phyloP scores from a whole-genome alignment of 1,284 basidiomycete genomes.

The Schizopora paradoxa region DNA sequence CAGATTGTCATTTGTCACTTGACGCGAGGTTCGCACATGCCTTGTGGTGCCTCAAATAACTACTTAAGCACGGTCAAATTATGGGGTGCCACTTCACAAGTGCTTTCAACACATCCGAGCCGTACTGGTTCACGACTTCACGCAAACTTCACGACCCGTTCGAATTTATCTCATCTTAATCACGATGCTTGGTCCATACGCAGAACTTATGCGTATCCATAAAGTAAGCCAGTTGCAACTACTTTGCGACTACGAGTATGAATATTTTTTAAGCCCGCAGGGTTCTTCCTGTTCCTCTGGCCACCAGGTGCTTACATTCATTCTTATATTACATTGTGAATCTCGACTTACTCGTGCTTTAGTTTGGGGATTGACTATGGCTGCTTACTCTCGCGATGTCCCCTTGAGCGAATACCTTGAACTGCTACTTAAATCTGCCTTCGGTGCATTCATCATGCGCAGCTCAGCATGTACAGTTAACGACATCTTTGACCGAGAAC shows the following conservation, averaged over 20 bases:
- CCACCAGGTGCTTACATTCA: slow-evolving; percentile 1
- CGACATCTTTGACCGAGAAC: slow-evolving; percentile 21
- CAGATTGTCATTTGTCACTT: no score
- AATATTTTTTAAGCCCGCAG: slow-evolving; percentile 3
- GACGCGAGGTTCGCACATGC: no score
- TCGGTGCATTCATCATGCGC: slow-evolving; percentile 10
- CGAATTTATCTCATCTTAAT: no score
- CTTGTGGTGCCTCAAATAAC: no score
- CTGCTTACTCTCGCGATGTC: slow-evolving; percentile 2
- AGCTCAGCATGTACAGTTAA: slow-evolving; percentile 19
- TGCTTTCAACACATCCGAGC: no score
- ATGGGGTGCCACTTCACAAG: no score
- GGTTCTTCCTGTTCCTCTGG: slow-evolving; percentile 12
- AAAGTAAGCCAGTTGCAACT: slow-evolving; percentile 2
- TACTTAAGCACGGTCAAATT: no score
- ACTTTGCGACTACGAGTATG: neutral
- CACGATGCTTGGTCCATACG: slow-evolving; percentile 5
- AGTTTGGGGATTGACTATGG: slow-evolving; percentile 13
- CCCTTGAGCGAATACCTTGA: slow-evolving; percentile 1
- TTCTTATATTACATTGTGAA: neutral
- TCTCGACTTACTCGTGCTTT: neutral
- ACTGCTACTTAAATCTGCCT: slow-evolving; percentile 5
- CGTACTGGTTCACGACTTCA: no score
- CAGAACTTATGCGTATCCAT: slow-evolving; percentile 15
- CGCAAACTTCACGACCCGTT: no score